Evolutionary conservation across 2,329 filamentous ascomycete species (phyloP).

Genomic region (Fusarium tanahbumbuense): DNA sequence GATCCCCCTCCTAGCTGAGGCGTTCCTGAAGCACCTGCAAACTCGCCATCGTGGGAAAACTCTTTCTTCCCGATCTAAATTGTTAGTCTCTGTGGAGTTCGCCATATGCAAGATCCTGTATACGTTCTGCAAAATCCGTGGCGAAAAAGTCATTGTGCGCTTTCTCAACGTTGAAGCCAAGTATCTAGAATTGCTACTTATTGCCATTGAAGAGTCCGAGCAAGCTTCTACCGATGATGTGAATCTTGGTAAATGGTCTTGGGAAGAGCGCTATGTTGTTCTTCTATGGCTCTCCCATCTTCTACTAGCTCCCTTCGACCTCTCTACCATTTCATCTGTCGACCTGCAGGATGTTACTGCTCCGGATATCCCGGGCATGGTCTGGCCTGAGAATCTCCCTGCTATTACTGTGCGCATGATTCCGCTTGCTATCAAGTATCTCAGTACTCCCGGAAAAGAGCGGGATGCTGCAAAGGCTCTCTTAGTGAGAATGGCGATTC

Average conservation of each 20-base stretch:
- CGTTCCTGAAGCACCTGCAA: conserved; percentile 76
- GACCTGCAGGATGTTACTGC: conserved; percentile 60
- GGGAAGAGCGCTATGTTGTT: conserved; percentile 91
- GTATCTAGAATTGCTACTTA: conserved; percentile 83
- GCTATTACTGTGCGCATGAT: conserved; percentile 77
- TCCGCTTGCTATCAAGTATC: conserved; percentile 75
- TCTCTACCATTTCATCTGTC: conserved; percentile 82
- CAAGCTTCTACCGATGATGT: conserved; percentile 36
- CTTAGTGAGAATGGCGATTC: conserved; percentile 82
- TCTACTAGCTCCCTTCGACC: conserved; percentile 87
- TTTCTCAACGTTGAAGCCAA: conserved; percentile 92
- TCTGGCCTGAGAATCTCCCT: conserved; percentile 71
- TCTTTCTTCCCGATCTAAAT: conserved; percentile 49
- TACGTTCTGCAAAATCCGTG: conserved; percentile 92
- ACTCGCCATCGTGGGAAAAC: conserved; percentile 56
- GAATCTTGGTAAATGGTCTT: conserved; percentile 63
- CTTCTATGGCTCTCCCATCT: conserved; percentile 89
- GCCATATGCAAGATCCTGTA: conserved; percentile 87
- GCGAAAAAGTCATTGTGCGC: conserved; percentile 89
- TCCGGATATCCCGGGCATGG: conserved; percentile 60
- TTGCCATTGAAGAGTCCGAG: conserved; percentile 74
- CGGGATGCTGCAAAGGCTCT: conserved; percentile 87
- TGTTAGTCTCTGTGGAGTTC: conserved; percentile 68
- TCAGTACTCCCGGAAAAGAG: conserved; percentile 84
- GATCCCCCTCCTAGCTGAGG: conserved; percentile 78